A percentile compares a stretch with the other conserved stretches of the same genome.
These are phyloP conservation scores for Rhodotorula sp. DNA, from an alignment of 1,284 basidiomycete genomes.

Conservation along the genomic window DNA sequence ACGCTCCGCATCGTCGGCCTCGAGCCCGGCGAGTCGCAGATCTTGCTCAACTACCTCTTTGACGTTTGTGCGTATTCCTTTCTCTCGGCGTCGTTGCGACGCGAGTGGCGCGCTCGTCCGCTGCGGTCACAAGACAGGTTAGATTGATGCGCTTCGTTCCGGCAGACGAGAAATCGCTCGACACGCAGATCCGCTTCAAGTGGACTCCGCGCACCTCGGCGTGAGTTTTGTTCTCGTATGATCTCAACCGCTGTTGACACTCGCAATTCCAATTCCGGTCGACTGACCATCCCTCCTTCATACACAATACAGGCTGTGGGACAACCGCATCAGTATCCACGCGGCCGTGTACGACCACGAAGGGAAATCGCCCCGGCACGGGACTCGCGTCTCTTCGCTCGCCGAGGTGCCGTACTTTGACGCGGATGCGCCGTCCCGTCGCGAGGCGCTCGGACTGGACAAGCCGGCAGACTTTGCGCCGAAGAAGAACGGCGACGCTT, in stretches of 20 bases:
- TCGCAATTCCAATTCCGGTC: conserved; percentile 23
- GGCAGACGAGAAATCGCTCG: conserved; percentile 47
- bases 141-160: conserved; percentile 51
- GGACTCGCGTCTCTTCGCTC: conserved; percentile 46
- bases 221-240: conserved; percentile 57
- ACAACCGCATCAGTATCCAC: not conserved
- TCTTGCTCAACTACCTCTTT: conserved; percentile 42
- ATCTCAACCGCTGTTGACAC: conserved; percentile 47
- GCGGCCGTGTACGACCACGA: conserved; percentile 30
- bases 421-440: not conserved
- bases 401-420: conserved; percentile 44
- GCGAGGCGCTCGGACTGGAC: conserved; percentile 16
- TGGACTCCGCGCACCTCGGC: conserved; percentile 45
- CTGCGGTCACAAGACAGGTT: not conserved
- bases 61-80: conserved; percentile 20
- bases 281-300: too few species aligned
- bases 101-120: not conserved
- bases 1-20: conserved; percentile 44
- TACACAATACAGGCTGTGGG: conserved; percentile 26
- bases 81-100: not conserved
- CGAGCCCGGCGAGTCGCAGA: conserved; percentile 45
- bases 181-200: conserved; percentile 48
- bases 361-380: conserved; percentile 34
- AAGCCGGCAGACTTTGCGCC: conserved; percentile 12
- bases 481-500: not conserved